phyloP scores from a whole-genome alignment of 1,284 basidiomycete genomes.

The Polyporus tsugae region DNA sequence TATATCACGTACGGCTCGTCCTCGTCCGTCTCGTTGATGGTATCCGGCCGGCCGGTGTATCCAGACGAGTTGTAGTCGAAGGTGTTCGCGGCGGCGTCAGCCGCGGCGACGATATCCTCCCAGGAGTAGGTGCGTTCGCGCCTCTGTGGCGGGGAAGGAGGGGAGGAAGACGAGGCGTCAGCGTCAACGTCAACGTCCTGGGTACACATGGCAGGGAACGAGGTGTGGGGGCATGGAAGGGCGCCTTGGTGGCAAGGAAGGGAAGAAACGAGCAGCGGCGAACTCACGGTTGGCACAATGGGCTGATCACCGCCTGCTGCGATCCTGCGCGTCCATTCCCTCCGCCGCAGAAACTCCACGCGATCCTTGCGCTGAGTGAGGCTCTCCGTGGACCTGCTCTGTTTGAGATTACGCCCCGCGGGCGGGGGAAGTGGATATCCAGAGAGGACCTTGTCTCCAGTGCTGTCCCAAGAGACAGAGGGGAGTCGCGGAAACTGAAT shows the following conservation, averaged over 20 bases:
- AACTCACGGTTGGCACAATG: constrained; percentile 27
- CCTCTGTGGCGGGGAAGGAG: constrained; percentile 17
- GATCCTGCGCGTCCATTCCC: constrained; percentile 45
- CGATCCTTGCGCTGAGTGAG: constrained; percentile 41
- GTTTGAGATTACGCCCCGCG: constrained; percentile 27
- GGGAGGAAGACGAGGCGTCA: background rate
- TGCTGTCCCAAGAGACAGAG: constrained; percentile 24
- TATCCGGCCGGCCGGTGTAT: constrained; percentile 29
- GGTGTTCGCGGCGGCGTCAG: constrained; percentile 26
- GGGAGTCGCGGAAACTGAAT: constrained; percentile 31
- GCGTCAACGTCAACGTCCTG: constrained; percentile 4
- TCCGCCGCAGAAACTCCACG: constrained; percentile 43
- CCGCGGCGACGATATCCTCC: constrained; percentile 34
- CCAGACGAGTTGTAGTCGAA: constrained; percentile 24
- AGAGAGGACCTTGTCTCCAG: constrained; percentile 12
- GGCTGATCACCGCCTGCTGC: constrained; percentile 41
- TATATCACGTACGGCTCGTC: constrained; percentile 40
- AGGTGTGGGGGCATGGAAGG: constrained; percentile 8
- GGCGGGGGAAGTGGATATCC: constrained; percentile 17
- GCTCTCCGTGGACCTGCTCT: constrained; percentile 38
- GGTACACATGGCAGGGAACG: constrained; percentile 7
- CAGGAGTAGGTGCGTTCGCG: constrained; percentile 35
- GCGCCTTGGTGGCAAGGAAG: constrained; percentile 3
- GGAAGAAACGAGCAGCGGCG: constrained; percentile 14
- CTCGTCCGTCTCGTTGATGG: constrained; percentile 33